phyloP scores from a whole-genome alignment of 306 rosid genomes.

The Leucaena leucocephala region DNA sequence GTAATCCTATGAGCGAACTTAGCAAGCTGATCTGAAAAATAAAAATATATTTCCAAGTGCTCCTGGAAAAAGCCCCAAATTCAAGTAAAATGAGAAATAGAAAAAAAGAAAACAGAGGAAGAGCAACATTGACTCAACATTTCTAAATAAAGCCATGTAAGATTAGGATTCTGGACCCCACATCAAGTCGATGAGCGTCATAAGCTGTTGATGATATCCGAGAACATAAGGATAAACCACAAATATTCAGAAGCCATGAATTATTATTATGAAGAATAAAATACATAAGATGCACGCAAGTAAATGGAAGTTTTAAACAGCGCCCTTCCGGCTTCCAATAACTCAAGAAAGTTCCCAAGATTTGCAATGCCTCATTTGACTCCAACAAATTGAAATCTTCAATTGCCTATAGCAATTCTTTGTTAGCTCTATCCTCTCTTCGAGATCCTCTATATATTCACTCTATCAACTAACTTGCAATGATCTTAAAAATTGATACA shows the following conservation, averaged over 20 bases:
- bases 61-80: no score
- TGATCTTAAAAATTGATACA: conserved; percentile 8
- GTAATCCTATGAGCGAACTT: no score
- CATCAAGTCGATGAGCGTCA: conserved; percentile 29
- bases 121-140: neutral
- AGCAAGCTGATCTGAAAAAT: no score
- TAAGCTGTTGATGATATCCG: neutral
- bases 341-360: conserved; percentile 17
- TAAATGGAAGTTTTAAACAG: neutral
- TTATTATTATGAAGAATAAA: conserved; percentile 26
- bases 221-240: neutral
- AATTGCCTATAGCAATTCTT: neutral
- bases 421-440: conserved; percentile 26
- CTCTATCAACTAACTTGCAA: conserved; percentile 25
- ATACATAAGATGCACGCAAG: conserved; percentile 6
- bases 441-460: neutral
- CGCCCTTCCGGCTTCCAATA: conserved; percentile 11
- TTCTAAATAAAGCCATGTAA: neutral
- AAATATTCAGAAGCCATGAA: neutral
- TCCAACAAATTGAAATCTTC: conserved; percentile 22
- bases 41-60: no score
- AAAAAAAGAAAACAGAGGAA: no score
- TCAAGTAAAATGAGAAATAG: no score
- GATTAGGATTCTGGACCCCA: neutral
- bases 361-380: conserved; percentile 15